Base-by-base conservation (phyloP, 2,329 filamentous ascomycete species). In the Sclerotiophoma versabilis region DNA sequence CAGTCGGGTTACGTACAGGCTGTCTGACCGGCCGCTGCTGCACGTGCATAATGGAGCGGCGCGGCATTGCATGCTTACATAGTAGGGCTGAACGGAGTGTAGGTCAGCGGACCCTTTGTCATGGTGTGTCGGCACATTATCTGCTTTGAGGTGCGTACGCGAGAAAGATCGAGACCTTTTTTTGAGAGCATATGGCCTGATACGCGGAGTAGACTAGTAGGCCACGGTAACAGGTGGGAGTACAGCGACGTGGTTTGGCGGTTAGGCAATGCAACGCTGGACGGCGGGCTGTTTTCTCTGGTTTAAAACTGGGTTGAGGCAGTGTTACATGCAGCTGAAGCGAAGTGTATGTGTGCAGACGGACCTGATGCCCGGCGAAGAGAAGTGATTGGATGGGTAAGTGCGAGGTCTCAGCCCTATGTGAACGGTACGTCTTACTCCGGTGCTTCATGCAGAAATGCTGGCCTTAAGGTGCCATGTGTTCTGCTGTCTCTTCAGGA, bases 271-370 rank as follows among this genome's bases (percentile, higher is more conserved):
- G 51, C 51, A 54, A 54, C 51, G 46, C 51, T 49, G 51, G 34
- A 45, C 46, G 45, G 39, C n/a, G 29, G 45, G 26, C 33, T 38
- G 17, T 34, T 29, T 38, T 23, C 25, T 33, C 23, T 37, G 33
- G 37, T 33, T 20, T 2, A 26, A 12, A 29, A 25, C 19, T 17
- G 27, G 14, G 10, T 19, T 12, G 29, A 44, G 34, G 26, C 29
- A 41, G 12, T 46, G 46, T 46, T 54, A 41, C 45, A 54, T 54
- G 45, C 45, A 54, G 51, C 51, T 49, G 51, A 54, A 54, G 51
- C 45, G 34, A 34, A 49, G 33, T 12, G 15, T 49, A 29, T 32
- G 43, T 48, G 39, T 44, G 22, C 17, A 54, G 32, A 48, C 38
- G 38, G 43, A 12, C 38, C 38, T 33, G 20, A 19, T 12, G 33